Evolutionary conservation across 495 filamentous ascomycete species (phyloP).

Genomic region (Penicillium taxi): DNA sequence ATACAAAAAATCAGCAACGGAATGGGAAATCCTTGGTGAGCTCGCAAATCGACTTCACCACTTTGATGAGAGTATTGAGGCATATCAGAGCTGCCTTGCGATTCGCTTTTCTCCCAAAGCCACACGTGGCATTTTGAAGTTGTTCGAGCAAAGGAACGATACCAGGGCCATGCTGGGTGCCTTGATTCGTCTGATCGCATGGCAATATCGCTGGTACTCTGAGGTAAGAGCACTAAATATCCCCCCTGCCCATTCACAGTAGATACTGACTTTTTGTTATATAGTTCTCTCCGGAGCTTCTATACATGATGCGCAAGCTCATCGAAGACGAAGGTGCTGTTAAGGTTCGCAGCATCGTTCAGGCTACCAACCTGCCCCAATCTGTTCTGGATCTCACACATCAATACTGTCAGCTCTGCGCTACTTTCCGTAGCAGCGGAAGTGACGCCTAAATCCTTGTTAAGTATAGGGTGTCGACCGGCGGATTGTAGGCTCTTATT

Average conservation of each 20-base stretch:
- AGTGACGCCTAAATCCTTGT: constrained; percentile 61
- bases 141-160: constrained; percentile 65
- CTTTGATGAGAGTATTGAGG: constrained; percentile 79
- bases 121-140: constrained; percentile 70
- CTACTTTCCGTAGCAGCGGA: constrained; percentile 87
- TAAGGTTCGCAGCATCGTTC: constrained; percentile 93
- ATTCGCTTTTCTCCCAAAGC: constrained; percentile 87
- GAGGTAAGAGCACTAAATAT: constrained; percentile 67
- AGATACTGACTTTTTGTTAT: neutral
- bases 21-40: constrained; percentile 97
- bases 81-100: constrained; percentile 73
- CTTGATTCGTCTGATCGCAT: constrained; percentile 81
- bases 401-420: constrained; percentile 89
- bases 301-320: constrained; percentile 77
- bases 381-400: constrained; percentile 90
- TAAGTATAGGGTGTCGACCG: neutral
- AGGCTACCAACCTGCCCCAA: constrained; percentile 88
- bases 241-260: neutral
- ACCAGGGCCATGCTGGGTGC: constrained; percentile 68
- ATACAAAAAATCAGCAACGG: constrained; percentile 91
- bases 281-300: constrained; percentile 84
- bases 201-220: constrained; percentile 99
- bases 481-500: neutral
- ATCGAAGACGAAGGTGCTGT: constrained; percentile 98
- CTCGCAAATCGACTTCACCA: constrained; percentile 90